Percentiles rank a stretch among this genome's conserved stretches.
phyloP scores from a whole-genome alignment of 495 filamentous ascomycete genomes.

The Tuber borchii region DNA sequence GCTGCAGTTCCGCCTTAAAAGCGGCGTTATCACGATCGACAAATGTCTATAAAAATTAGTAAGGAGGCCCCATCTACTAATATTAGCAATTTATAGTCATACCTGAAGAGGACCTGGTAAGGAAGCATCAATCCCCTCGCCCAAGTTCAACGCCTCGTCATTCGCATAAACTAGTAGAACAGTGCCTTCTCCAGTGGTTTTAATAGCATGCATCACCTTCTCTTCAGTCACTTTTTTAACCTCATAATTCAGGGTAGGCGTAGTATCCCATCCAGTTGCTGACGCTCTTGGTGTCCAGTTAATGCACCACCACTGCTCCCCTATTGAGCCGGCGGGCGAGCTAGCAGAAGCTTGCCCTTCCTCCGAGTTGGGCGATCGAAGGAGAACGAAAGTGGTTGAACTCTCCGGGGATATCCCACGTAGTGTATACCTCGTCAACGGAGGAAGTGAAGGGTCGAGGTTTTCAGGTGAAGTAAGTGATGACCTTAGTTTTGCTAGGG shows the following conservation, averaged over 20 bases:
- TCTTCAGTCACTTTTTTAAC: slow-evolving; percentile 43
- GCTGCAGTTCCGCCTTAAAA: slow-evolving; percentile 33
- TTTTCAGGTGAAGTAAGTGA: slow-evolving; percentile 35
- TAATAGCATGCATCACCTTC: slow-evolving; percentile 42
- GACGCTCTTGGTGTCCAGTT: slow-evolving; percentile 28
- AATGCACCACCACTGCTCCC: slow-evolving; percentile 47
- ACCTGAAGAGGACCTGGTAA: slow-evolving; percentile 44
- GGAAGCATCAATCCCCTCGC: slow-evolving; percentile 11
- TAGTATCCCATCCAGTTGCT: slow-evolving; percentile 36
- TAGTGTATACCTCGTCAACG: slow-evolving; percentile 31
- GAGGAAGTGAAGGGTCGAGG: slow-evolving; percentile 21
- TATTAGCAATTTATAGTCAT: slow-evolving; percentile 11
- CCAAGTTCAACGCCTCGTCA: slow-evolving; percentile 40
- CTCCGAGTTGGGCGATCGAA: slow-evolving; percentile 25
- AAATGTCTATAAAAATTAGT: slow-evolving; percentile 33
- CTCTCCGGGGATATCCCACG: slow-evolving; percentile 33
- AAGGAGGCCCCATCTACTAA: not conserved
- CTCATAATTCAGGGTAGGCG: slow-evolving; percentile 20
- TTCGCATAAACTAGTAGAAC: slow-evolving; percentile 44
- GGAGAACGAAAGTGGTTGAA: slow-evolving; percentile 27
- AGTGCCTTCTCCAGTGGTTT: slow-evolving; percentile 38
- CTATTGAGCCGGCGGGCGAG: not conserved
- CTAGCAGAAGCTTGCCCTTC: slow-evolving; percentile 29
- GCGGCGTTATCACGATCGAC: slow-evolving; percentile 38
- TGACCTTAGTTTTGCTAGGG: slow-evolving; percentile 28